Conservation (phyloP, 192 early-diverging fungal species). For the Allomyces macrogynus region DNA sequence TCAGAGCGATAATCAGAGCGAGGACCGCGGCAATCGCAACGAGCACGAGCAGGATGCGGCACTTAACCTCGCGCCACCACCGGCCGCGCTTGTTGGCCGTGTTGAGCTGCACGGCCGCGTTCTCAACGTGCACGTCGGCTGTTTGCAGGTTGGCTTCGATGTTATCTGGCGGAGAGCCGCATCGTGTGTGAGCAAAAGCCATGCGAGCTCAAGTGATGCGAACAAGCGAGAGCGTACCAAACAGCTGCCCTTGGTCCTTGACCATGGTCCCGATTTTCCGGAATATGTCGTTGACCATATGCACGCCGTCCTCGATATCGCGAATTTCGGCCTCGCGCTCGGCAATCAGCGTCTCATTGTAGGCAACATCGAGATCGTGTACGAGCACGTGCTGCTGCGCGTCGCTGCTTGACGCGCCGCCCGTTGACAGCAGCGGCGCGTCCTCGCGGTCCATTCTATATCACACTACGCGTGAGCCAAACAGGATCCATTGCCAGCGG, state of each 20-base stretch:
- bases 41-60: constrained; percentile 59
- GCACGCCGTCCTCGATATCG: constrained; percentile 81
- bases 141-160: constrained; percentile 86
- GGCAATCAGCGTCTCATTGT: constrained; percentile 78
- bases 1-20: constrained; percentile 23
- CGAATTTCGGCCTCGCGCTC: constrained; percentile 85
- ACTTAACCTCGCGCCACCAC: constrained; percentile 55
- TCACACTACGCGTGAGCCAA: no score
- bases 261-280: constrained; percentile 87
- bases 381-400: constrained; percentile 31
- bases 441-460: no score
- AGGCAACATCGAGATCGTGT: constrained; percentile 80
- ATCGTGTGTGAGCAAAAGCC: neutral
- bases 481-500: no score
- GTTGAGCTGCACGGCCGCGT: constrained; percentile 61
- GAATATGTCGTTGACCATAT: constrained; percentile 93
- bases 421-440: no score
- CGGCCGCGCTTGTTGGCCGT: constrained; percentile 61
- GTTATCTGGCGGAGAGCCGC: constrained; percentile 39
- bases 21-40: constrained; percentile 42
- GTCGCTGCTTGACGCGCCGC: no score
- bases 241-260: constrained; percentile 82
- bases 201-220: no score
- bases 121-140: constrained; percentile 52
- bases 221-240: constrained; percentile 33